A percentile compares a stretch with the other conserved stretches of the same genome.
Conservation (phyloP, 768 basidiomycete genomes). For the Goffeauzyma gilvescens region DNA sequence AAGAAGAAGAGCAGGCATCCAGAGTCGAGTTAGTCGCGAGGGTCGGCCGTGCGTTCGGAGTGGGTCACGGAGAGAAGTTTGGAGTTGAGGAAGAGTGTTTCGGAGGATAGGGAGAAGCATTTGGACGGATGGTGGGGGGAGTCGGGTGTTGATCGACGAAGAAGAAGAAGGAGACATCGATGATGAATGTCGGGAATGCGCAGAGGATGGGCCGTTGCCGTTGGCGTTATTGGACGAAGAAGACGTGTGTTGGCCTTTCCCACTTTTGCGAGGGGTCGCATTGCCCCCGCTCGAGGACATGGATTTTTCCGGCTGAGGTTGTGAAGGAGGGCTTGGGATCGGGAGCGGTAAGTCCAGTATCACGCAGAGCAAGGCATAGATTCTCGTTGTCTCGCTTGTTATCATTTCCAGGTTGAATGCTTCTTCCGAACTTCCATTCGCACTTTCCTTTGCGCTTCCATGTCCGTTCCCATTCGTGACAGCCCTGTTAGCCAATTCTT, state of each 20-base stretch:
- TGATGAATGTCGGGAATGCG: conserved; percentile 3
- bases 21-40: conserved; percentile 46
- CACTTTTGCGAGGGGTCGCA: conserved; percentile 1
- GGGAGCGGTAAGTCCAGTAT: conserved; percentile 16
- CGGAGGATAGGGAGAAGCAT: conserved; percentile 19
- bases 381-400: conserved; percentile 15
- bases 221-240: no score
- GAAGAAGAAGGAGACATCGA: conserved; percentile 11
- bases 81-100: conserved; percentile 24
- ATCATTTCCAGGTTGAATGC: conserved; percentile 16
- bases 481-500: conserved; percentile 3
- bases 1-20: conserved; percentile 57
- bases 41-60: conserved; percentile 45
- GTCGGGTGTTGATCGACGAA: no score
- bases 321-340: no score
- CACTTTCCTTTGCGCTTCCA: no score
- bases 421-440: conserved; percentile 4
- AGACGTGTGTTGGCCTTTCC: no score
- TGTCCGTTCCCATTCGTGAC: conserved; percentile 3
- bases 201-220: no score
- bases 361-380: conserved; percentile 19
- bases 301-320: background rate
- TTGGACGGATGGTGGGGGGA: conserved; percentile 10
- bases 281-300: no score
- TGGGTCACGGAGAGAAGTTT: conserved; percentile 23